Evolutionary conservation across 257 asterid genomes (phyloP).

Genomic region (Avicennia marina): DNA sequence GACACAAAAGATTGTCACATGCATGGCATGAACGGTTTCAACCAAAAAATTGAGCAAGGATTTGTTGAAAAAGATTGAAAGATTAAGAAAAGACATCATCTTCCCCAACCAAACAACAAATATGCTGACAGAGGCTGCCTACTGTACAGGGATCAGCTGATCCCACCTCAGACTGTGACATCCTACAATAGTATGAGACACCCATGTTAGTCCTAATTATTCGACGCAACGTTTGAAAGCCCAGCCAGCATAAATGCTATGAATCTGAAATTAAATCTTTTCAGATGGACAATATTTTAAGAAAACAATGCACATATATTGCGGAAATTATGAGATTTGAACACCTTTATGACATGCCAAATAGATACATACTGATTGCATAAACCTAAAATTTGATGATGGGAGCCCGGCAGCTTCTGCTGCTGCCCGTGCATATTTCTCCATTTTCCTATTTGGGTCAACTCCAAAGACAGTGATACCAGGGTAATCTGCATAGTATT

Average conservation of each 20-base stretch:
- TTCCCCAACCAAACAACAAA: too few species aligned
- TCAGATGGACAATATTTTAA: too few species aligned
- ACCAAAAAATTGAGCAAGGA: too few species aligned
- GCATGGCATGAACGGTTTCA: too few species aligned
- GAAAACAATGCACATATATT: too few species aligned
- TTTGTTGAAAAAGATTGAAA: too few species aligned
- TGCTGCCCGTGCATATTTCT: slow-evolving; percentile 67
- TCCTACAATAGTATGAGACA: neutral
- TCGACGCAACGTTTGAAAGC: neutral
- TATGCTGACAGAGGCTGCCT: neutral
- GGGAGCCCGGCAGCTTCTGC: slow-evolving; percentile 65
- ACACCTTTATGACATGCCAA: too few species aligned
- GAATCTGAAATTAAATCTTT: neutral
- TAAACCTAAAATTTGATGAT: slow-evolving; percentile 49
- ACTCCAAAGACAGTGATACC: slow-evolving; percentile 54
- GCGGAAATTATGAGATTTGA: too few species aligned
- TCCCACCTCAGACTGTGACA: neutral
- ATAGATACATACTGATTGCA: slow-evolving; percentile 57
- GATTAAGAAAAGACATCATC: too few species aligned
- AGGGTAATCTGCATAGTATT: slow-evolving; percentile 55
- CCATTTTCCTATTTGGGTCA: slow-evolving; percentile 85
- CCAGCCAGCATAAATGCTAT: neutral
- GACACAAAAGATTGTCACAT: too few species aligned
- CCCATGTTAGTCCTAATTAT: neutral
- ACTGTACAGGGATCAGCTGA: neutral